These are phyloP conservation scores for Fusarium dlaminii DNA, from an alignment of 2,329 filamentous ascomycete genomes.

Conservation along the genomic window DNA sequence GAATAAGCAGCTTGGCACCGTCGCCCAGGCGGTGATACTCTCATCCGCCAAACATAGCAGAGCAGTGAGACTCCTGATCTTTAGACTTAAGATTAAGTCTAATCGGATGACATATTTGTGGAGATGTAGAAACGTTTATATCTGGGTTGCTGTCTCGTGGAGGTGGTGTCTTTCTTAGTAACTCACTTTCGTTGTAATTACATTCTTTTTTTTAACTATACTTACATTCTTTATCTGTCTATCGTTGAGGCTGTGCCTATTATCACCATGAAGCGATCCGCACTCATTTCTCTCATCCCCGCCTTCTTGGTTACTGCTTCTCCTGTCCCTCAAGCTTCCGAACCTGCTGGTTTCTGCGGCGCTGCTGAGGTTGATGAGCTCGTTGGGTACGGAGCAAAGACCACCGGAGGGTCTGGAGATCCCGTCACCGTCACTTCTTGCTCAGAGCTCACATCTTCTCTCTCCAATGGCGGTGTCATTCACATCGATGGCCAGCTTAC, in stretches of 20 bases:
- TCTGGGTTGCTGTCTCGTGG: neutral
- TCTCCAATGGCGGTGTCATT: slow-evolving; percentile 53
- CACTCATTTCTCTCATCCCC: slow-evolving; percentile 37
- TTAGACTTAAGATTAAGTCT: slow-evolving; percentile 23
- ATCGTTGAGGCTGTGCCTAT: slow-evolving; percentile 23
- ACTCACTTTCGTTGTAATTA: slow-evolving; percentile 4
- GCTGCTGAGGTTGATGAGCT: slow-evolving; percentile 31
- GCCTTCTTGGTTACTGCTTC: slow-evolving; percentile 33
- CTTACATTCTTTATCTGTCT: slow-evolving; percentile 20
- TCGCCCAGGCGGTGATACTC: slow-evolving; percentile 35
- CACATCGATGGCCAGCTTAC: slow-evolving; percentile 54
- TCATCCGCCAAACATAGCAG: slow-evolving; percentile 32
- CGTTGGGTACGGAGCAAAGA: slow-evolving; percentile 48
- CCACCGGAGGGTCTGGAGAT: slow-evolving; percentile 56
- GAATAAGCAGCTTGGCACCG: slow-evolving; percentile 4
- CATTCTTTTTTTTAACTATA: neutral
- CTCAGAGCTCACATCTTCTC: slow-evolving; percentile 52
- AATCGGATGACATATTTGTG: neutral
- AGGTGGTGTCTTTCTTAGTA: neutral
- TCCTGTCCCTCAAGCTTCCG: neutral
- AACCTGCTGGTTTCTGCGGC: slow-evolving; percentile 18
- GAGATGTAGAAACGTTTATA: neutral
- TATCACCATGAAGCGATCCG: slow-evolving; percentile 34
- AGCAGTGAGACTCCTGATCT: neutral
- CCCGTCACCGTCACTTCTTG: slow-evolving; percentile 57